Base-by-base conservation (phyloP, 352 stramenopile species). In the Globisporangium rhizosaccharum region DNA sequence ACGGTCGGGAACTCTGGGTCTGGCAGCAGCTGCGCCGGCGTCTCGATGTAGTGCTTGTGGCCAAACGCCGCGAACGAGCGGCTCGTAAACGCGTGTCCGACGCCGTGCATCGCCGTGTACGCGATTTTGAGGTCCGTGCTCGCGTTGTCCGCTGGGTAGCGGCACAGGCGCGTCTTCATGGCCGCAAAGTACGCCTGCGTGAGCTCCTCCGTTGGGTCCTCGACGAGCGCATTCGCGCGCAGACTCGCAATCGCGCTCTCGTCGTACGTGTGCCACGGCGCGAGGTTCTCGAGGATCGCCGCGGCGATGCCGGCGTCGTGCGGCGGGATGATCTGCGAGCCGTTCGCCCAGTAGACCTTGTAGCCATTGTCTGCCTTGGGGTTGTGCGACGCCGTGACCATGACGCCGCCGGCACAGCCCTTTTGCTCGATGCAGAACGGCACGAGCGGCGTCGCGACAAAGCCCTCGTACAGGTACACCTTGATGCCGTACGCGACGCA, bases 61-160 rank as follows among this genome's bases (percentile, higher is more conserved):
- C 70, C 70, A 68, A 99, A 99, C 11, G 79, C 82, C 28, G 85
- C 68, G 63, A 99, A 98, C 7, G 87, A 92, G 50, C 85, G 76
- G 52, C 79, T 82, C 37, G 93, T 97, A 74, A 96, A 99, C 26
- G 78, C 76, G 68, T 96, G 77, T 23, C 96, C 97, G 37, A 99
- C 92, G 53, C 97, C 97, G 75, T 99, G 97, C 97, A 99, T 99
- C 53, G 97, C 96, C 10, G 96, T 98, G 70, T 99, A 98, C 11
- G 87, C 86, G 70, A 99, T 72, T 66, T 89, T 95, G 46, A 90
- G 71, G 39, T 59, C 53, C 33, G 80, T 72, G 33, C 37, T 68
- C 17, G 66, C 56, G 57, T 96, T 96, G 62, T 84, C 73, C 25
- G 76, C 65, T 1, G 77, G 70, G 58, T 84, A 92, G 51, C 85